Base-by-base conservation (phyloP, 179 eudicot species). In the Beta macrorhiza region DNA sequence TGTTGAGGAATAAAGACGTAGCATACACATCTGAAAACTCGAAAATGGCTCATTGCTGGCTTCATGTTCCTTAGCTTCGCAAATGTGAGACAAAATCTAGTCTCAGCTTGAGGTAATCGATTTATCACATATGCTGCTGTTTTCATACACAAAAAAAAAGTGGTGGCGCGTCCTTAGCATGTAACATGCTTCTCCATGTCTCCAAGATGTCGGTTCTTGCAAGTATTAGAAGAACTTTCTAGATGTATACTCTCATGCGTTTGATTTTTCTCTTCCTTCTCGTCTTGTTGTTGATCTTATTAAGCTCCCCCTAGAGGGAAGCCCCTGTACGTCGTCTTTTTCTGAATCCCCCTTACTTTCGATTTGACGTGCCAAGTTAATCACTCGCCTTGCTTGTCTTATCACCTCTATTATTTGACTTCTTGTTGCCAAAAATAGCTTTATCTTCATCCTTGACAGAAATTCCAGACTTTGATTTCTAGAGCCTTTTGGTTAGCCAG, bases 11-110 rank as follows among this genome's bases (percentile, higher is more conserved):
- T 37, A 37, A 78, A 78, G 0, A 53, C 63, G 16, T 78, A 53
- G 63, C 64, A 70, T n/a, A 79, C 69, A 79, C 81, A 79, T 49
- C 59, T 44, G 20, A 79, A 57, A 1, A 79, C 68, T 37, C 47
- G 47, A 16, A 79, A 79, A 17, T 69, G 57, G 42, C 67, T 79
- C 32, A 29, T 1, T 29, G 1, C 32, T 10, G 64, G 80, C 47
- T 67, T 67, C 22, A 78, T 2, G 45, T 78, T 78, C 53, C 75
- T 56, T 47, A 68, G 17, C 15, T 67, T 78, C 14, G 69, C 20
- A 57, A 37, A 78, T 44, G 67, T 10, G 75, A 78, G 20, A 78
- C 74, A 19, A 68, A 78, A 3, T 4, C 44, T 10, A 69, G 75
- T 57, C 81, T 78, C 55, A 25, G 81, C 67, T 42, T 78, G 67